Base-by-base conservation (phyloP, 2,329 filamentous ascomycete genomes). In the Colletotrichum lini region DNA sequence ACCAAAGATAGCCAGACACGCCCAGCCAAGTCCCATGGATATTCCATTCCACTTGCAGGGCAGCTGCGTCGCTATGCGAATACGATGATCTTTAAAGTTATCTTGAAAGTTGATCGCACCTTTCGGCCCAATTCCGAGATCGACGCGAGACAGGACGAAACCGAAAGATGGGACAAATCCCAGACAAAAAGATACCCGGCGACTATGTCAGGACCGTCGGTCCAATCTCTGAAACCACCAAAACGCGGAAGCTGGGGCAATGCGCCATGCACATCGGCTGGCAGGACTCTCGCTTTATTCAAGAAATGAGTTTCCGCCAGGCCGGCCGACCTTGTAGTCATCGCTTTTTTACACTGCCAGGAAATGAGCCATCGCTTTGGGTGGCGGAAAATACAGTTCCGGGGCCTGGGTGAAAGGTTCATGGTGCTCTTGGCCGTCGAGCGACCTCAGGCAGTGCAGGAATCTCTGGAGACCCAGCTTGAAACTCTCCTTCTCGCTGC, bases 381-480 rank as follows among this genome's bases (percentile, higher is more conserved):
- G 50, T 15, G 62, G 47, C 6, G 67, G 63, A 1, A 30, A 23
- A 35, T 66, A 61, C 18, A 65, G 8, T 21, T 13, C 42, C n/a
- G 44, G n/a, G 12, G 52, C 9, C 8, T 26, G 3, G 16, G 35
- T 21, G 16, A 42, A 15, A 21, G 47, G 23, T 10, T 47, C 42
- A 18, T 47, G 9, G n/a, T 59, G 40, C 18, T 35, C 16, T 35
- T 61, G 66, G 21, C 42, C 62, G 10, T 70, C 67, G 6, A 67
- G 62, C 56, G 23, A 16, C 15, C 47, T 49, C 40, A 70, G 42
- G 47, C 62, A 49, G 2, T 50, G 18, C 21, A 61, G 54, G 1
- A 70, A 23, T n/a, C 67, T 66, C 42, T 61, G 62, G 2, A 70
- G 40, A 15, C 67, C 67, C 8, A 65, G 35, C 47, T 67, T 70